Evolutionary conservation across 352 stramenopile species (phyloP).

Genomic region (Pilasporangium apinafurcum): DNA sequence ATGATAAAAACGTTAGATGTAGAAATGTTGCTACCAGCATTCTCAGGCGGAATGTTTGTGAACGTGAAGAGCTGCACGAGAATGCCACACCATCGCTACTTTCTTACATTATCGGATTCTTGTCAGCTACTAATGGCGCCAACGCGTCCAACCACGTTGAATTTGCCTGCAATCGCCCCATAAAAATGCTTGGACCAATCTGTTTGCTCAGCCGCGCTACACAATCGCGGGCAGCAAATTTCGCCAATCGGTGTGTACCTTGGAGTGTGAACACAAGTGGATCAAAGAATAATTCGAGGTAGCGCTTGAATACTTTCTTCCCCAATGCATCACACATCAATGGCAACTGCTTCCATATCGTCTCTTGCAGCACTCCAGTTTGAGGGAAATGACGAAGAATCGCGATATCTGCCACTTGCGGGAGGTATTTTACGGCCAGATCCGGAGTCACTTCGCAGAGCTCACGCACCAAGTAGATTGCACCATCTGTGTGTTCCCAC

Average conservation of each 20-base stretch:
- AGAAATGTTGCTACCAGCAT: too few species aligned
- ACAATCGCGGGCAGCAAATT: constrained; percentile 70
- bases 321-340: constrained; percentile 63
- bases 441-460: constrained; percentile 68
- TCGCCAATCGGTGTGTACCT: constrained; percentile 56
- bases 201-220: constrained; percentile 67
- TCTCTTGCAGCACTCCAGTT: constrained; percentile 71
- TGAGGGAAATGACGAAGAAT: constrained; percentile 77
- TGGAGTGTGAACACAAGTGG: constrained; percentile 76
- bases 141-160: constrained; percentile 48
- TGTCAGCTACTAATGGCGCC: constrained; percentile 19
- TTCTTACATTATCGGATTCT: constrained; percentile 1
- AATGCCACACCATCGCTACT: too few species aligned
- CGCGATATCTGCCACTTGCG: constrained; percentile 55
- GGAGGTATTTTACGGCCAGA: constrained; percentile 39
- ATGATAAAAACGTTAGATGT: not conserved
- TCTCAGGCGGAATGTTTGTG: too few species aligned
- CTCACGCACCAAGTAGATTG: constrained; percentile 94
- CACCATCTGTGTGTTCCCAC: constrained; percentile 95
- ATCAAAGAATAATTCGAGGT: constrained; percentile 83
- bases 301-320: constrained; percentile 81
- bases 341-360: constrained; percentile 80
- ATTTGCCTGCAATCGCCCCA: constrained; percentile 70
- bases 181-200: constrained; percentile 81
- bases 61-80: too few species aligned